A percentile compares a stretch with the other conserved stretches of the same genome.
phyloP scores from a whole-genome alignment of 1,284 basidiomycete species.

The Neolentinus lepideus region DNA sequence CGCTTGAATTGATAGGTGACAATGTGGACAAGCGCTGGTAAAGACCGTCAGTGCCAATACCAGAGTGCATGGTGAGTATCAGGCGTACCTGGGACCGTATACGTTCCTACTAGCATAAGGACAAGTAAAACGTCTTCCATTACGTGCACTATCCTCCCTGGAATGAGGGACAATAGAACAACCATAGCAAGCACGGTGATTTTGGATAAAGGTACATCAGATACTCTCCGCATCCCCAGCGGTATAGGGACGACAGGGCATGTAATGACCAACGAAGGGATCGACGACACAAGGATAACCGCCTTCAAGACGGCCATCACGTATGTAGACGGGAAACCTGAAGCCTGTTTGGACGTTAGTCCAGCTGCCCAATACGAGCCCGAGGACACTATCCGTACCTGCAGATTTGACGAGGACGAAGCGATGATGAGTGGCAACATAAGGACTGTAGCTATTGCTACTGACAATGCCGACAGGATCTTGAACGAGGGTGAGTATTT shows the following conservation, averaged over 20 bases:
- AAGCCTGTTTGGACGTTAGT: conserved; percentile 1
- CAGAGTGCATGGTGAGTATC: background rate
- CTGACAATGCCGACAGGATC: conserved; percentile 44
- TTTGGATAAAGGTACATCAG: conserved; percentile 42
- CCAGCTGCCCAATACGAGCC: conserved; percentile 26
- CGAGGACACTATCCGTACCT: conserved; percentile 23
- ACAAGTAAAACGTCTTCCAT: conserved; percentile 43
- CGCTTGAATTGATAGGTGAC: conserved; percentile 60
- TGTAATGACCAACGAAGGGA: conserved; percentile 54
- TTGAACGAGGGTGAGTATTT: conserved; percentile 49
- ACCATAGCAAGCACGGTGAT: conserved; percentile 30
- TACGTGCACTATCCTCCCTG: conserved; percentile 24
- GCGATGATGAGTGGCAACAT: conserved; percentile 55
- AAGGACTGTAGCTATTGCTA: conserved; percentile 38
- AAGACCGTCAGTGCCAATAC: too few relatives aligned
- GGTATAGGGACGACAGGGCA: conserved; percentile 43
- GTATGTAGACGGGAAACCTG: conserved; percentile 3
- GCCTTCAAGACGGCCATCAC: conserved; percentile 36
- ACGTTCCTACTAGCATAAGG: conserved; percentile 45
- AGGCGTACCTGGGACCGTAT: conserved; percentile 47
- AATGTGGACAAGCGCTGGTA: conserved; percentile 53
- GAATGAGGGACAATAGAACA: conserved; percentile 35
- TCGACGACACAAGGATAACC: conserved; percentile 46
- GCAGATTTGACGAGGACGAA: conserved; percentile 19
- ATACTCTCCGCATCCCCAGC: conserved; percentile 30